Evolutionary conservation across 2,329 filamentous ascomycete genomes (phyloP).

Genomic region (Pestalotiopsis sp.): DNA sequence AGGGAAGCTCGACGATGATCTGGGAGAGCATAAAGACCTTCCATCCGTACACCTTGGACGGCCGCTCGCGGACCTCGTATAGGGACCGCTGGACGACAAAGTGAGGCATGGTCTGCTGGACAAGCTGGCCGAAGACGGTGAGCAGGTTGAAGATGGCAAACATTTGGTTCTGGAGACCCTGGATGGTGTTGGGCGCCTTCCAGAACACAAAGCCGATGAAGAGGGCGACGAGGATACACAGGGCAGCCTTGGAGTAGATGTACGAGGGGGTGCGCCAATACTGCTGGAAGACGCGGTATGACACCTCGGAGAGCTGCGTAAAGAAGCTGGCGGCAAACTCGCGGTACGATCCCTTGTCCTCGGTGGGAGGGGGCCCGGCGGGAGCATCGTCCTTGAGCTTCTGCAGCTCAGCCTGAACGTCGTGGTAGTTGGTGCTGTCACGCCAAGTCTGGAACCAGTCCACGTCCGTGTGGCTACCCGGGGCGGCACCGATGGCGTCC

Average conservation of each 20-base stretch:
- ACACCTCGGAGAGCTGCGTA: conserved; percentile 67
- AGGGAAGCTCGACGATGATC: conserved; percentile 81
- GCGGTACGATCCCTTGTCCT: conserved; percentile 52
- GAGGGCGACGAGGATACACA: conserved; percentile 62
- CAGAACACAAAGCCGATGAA: conserved; percentile 83
- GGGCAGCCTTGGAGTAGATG: conserved; percentile 71
- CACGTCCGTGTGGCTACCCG: conserved; percentile 60
- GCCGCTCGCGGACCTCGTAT: conserved; percentile 81
- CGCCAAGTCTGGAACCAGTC: conserved; percentile 63
- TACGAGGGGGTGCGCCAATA: conserved; percentile 83
- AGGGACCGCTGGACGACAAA: conserved; percentile 78
- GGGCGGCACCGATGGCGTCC: conserved; percentile 61
- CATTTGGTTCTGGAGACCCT: conserved; percentile 80
- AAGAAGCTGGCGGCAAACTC: conserved; percentile 80
- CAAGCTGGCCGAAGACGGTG: conserved; percentile 76
- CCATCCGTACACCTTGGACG: conserved; percentile 82
- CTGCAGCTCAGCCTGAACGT: conserved; percentile 57
- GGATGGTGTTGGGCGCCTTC: conserved; percentile 67
- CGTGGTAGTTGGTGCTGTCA: conserved; percentile 34
- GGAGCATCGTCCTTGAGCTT: conserved; percentile 55
- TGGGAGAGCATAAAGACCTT: conserved; percentile 79
- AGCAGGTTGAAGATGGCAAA: conserved; percentile 81
- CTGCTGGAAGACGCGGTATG: conserved; percentile 74
- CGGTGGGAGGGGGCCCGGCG: conserved; percentile 24
- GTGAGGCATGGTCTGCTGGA: conserved; percentile 79